These are phyloP conservation scores for Alloteropsis angusta DNA, from an alignment of 202 grass and related monocot genomes.

Conservation along the genomic window DNA sequence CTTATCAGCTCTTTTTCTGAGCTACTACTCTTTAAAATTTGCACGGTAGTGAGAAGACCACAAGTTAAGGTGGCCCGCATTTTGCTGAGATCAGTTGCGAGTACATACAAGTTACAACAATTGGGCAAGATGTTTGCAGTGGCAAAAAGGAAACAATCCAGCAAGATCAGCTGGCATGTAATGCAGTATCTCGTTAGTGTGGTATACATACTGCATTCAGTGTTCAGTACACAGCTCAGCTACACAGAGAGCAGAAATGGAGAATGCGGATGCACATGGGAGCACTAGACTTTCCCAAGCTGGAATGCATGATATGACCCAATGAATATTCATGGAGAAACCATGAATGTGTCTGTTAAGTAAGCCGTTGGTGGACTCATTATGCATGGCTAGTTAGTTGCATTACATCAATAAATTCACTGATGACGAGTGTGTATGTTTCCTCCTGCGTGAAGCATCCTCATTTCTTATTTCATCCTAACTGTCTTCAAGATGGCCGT, in stretches of 20 bases:
- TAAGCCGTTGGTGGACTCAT: not conserved
- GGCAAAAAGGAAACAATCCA: too few relatives aligned
- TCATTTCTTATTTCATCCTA: not conserved
- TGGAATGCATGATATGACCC: not conserved
- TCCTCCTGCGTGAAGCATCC: not conserved
- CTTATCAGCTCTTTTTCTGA: too few relatives aligned
- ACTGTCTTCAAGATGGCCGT: not conserved
- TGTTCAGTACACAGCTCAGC: not conserved
- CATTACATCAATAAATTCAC: not conserved
- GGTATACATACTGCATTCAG: not conserved
- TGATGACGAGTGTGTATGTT: not conserved
- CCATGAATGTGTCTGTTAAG: not conserved
- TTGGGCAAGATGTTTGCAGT: too few relatives aligned
- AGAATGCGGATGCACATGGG: not conserved
- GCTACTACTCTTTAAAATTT: too few relatives aligned
- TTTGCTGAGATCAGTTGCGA: too few relatives aligned
- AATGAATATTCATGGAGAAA: not conserved
- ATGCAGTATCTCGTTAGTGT: not conserved
- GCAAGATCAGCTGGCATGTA: not conserved
- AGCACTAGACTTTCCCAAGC: not conserved
- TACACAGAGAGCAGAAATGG: not conserved
- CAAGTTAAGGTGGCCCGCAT: too few relatives aligned
- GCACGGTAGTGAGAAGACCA: too few relatives aligned
- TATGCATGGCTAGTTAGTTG: not conserved
- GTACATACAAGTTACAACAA: too few relatives aligned